Evolutionary conservation across 1,284 basidiomycete species (phyloP).

Genomic region (Cutaneotrichosporon spelunceum): DNA sequence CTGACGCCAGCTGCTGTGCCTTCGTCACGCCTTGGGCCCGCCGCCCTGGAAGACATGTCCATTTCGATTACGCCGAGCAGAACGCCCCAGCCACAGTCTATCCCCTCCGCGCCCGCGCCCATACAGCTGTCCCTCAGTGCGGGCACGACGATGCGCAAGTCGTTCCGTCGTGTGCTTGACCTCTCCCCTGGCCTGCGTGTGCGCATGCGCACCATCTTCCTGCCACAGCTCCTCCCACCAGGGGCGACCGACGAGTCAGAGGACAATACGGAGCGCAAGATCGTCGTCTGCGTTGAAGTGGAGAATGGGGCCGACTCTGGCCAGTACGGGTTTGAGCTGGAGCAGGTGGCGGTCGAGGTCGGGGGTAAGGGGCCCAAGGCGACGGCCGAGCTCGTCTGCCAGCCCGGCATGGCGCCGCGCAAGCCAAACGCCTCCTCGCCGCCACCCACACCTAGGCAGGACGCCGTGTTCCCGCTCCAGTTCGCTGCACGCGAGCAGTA

Average conservation of each 20-base stretch:
- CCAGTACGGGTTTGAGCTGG: slow-evolving; percentile 64
- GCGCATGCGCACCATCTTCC: slow-evolving; percentile 81
- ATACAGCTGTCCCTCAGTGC: background rate
- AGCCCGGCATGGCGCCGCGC: slow-evolving; percentile 41
- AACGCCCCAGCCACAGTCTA: background rate
- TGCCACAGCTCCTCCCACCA: slow-evolving; percentile 67
- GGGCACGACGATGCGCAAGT: slow-evolving; percentile 67
- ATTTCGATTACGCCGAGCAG: background rate
- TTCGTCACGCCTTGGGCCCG: slow-evolving; percentile 35
- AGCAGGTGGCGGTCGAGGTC: slow-evolving; percentile 66
- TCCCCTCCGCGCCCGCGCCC: background rate
- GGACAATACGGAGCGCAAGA: slow-evolving; percentile 72
- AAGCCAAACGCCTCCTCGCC: background rate
- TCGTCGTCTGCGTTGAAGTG: slow-evolving; percentile 79
- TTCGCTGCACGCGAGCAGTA: slow-evolving; percentile 71
- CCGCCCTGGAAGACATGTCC: slow-evolving; percentile 35
- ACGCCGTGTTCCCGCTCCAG: slow-evolving; percentile 61
- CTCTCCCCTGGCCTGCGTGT: slow-evolving; percentile 77
- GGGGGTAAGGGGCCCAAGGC: slow-evolving; percentile 70
- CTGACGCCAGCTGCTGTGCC: slow-evolving; percentile 32
- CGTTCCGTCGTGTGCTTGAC: slow-evolving; percentile 71
- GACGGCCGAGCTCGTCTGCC: slow-evolving; percentile 53
- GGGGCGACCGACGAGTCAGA: slow-evolving; percentile 56
- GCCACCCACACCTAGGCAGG: background rate
- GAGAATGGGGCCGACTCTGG: slow-evolving; percentile 57